Base-by-base conservation (phyloP, 2,329 filamentous ascomycete species). In the Paraphoma chrysanthemicola region DNA sequence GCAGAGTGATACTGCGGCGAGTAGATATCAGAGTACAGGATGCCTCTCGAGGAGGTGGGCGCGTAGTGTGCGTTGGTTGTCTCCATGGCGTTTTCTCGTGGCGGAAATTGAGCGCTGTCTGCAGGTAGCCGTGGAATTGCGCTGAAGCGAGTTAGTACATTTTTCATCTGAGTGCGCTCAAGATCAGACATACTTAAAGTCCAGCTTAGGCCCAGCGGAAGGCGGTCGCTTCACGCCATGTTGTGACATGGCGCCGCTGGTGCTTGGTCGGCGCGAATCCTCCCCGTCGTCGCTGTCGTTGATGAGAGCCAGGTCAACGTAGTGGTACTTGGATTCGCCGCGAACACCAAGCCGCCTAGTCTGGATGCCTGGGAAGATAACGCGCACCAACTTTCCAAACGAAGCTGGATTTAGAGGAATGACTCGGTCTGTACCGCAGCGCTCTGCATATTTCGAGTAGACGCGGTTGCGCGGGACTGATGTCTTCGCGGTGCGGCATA, bases 241-340 rank as follows among this genome's bases (percentile, higher is more conserved):
- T 6, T 67, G 69, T n/a, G 65, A 50, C 36, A 58, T 61, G n/a
- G 64, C 59, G 29, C 64, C 64, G 42, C 60, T 62, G 18, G 45
- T 48, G 39, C 59, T 68, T 42, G 66, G 57, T 16, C 67, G 64
- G 9, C 64, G 63, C 16, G 54, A 41, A 11, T 70, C 67, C 44
- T 72, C 69, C 18, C 49, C 62, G 42, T 74, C 70, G 12, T 70
- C 69, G 48, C 59, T 69, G 38, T 83, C 82, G 56, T 82, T 81
- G 54, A 79, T 78, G 33, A 83, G 79, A 39, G 80, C 81, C 38
- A 85, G 76, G 62, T 85, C 82, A 47, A 84, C 83, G 70, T 99
- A 99, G 77, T 99, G 95, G 76, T 99, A 99, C 75, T 99, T 99
- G 12, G 95, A 99, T 79, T 98, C 94, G 62, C 95, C 95, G 51